A percentile compares a stretch with the other conserved stretches of the same genome.
Conservation (phyloP, 345 rosid genomes). For the Lepidium africanum region DNA sequence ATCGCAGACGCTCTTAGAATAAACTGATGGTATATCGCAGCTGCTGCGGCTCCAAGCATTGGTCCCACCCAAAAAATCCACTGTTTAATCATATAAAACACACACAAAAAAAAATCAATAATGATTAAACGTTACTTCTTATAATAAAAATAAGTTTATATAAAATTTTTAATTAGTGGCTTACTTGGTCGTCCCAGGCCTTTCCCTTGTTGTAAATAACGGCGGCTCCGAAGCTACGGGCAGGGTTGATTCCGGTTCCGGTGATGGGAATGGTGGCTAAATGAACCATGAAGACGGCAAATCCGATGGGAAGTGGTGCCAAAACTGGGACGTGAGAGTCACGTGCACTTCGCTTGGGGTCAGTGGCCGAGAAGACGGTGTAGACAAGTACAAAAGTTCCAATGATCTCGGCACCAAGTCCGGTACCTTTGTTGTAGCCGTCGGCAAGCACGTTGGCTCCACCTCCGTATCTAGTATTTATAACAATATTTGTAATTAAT, state of each 20-base stretch:
- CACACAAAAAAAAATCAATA: background rate
- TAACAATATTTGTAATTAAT: background rate
- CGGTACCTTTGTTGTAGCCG: conserved; percentile 43
- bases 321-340: conserved; percentile 55
- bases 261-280: conserved; percentile 86
- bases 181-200: conserved; percentile 93
- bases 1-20: conserved; percentile 73
- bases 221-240: conserved; percentile 95
- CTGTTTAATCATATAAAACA: conserved; percentile 27
- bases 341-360: conserved; percentile 51
- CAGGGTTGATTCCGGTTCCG: conserved; percentile 96
- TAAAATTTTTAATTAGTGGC: background rate
- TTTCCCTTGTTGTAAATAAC: conserved; percentile 66
- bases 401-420: conserved; percentile 49
- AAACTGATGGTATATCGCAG: conserved; percentile 74
- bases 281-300: conserved; percentile 96
- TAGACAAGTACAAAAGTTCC: conserved; percentile 51
- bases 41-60: conserved; percentile 69
- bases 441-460: conserved; percentile 41
- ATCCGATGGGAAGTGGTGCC: conserved; percentile 96
- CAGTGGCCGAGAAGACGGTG: conserved; percentile 64
- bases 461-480: conserved; percentile 31
- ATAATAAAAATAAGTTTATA: background rate
- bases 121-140: background rate
- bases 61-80: conserved; percentile 99